These are phyloP conservation scores for Neoboletus subvelutipes DNA, from an alignment of 768 basidiomycete genomes.

Conservation along the genomic window DNA sequence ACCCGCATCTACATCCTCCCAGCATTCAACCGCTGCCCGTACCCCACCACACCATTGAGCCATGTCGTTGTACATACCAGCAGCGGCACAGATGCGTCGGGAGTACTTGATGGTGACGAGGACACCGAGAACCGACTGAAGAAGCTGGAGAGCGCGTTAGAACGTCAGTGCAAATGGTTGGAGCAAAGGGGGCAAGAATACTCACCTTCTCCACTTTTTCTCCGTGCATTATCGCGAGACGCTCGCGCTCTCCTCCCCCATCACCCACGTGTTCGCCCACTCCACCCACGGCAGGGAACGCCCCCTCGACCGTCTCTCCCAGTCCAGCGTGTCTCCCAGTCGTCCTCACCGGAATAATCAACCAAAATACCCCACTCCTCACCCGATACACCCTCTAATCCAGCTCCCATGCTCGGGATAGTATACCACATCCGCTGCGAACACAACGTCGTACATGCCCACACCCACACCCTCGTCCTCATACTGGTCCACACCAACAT, in stretches of 20 bases:
- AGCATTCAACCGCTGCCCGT: too few species aligned
- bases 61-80: too few species aligned
- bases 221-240: conserved; percentile 47
- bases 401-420: conserved; percentile 65
- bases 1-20: too few species aligned
- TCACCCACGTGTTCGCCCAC: too few species aligned
- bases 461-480: neutral
- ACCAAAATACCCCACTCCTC: conserved; percentile 58
- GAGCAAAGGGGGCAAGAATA: too few species aligned
- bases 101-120: too few species aligned
- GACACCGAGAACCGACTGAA: too few species aligned
- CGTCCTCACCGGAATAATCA: conserved; percentile 68
- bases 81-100: too few species aligned
- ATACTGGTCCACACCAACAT: neutral
- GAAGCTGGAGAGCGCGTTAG: too few species aligned
- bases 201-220: conserved; percentile 48
- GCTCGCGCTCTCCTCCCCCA: neutral
- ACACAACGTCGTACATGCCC: conserved; percentile 64
- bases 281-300: conserved; percentile 40
- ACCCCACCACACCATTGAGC: too few species aligned
- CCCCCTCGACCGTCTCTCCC: conserved; percentile 51
- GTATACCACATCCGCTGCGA: conserved; percentile 82
- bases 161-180: too few species aligned
- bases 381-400: conserved; percentile 63
- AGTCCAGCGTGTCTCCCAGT: conserved; percentile 63